Base-by-base conservation (phyloP, 2,329 filamentous ascomycete species). In the Basipetospora sp. region DNA sequence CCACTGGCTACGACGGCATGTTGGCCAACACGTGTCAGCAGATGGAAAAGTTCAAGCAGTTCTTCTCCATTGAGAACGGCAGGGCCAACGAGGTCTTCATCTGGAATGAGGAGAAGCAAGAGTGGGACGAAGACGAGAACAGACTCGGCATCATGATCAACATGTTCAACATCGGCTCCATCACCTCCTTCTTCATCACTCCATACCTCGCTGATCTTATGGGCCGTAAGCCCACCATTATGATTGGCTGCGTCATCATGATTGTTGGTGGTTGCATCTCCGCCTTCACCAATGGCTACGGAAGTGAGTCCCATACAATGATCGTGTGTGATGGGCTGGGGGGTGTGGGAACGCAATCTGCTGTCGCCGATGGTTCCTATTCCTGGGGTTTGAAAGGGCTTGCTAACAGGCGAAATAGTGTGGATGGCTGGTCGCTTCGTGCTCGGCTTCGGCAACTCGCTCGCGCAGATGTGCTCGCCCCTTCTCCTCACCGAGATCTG, bases 381-480 rank as follows among this genome's bases (percentile, higher is more conserved):
- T n/a, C n/a, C n/a, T n/a, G n/a, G n/a, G n/a, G n/a, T n/a, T n/a
- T n/a, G n/a, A n/a, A n/a, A n/a, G n/a, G n/a, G n/a, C n/a, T n/a
- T n/a, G n/a, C n/a, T n/a, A n/a, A n/a, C 18, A 3, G 15, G 4
- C 11, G 6, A n/a, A 15, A 4, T 31, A 57, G 57, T 60, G 57
- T 60, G 55, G 43, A 52, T 60, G 35, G 54, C 35, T 48, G 64
- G 64, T 20, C 45, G 56, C 16, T 57, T 58, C 30, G 44, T 53
- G n/a, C 52, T 61, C 41, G 78, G 78, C 43, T 80, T 83, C 47
- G 77, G 77, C 31, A 77, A 77, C 57, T 72, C 69, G 34, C 57
- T 80, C 35, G 62, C 74, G 0, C 74, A 79, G 47, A 71, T 77
- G 57, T 67, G 69, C 4, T 75, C 74, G 10, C 75, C 75, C 3